Evolutionary conservation across 257 asterid genomes (phyloP).

Genomic region (Hygrophila difformis): DNA sequence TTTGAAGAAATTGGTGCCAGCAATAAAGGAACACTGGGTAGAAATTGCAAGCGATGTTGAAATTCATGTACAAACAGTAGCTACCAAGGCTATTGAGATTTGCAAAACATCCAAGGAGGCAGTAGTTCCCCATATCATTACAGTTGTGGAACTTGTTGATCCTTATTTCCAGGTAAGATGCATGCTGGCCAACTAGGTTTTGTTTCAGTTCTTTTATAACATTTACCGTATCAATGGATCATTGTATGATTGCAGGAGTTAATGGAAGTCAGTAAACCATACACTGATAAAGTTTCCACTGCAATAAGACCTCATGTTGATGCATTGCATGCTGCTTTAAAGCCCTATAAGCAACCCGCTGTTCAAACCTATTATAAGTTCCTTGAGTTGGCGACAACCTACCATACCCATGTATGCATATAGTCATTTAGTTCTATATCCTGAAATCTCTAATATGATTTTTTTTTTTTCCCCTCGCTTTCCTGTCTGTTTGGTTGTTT

Average conservation of each 20-base stretch:
- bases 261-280: slow-evolving; percentile 54
- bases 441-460: not conserved
- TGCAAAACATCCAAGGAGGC: slow-evolving; percentile 38
- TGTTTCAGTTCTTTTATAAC: no score
- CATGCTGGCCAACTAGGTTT: not conserved
- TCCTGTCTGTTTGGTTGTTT: slow-evolving; percentile 6
- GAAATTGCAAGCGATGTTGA: slow-evolving; percentile 32
- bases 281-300: slow-evolving; percentile 53
- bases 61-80: slow-evolving; percentile 41
- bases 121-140: slow-evolving; percentile 37
- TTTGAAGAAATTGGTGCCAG: slow-evolving; percentile 58
- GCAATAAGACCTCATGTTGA: slow-evolving; percentile 58
- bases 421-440: not conserved
- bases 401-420: slow-evolving; percentile 50
- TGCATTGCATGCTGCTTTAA: slow-evolving; percentile 27
- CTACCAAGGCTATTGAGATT: slow-evolving; percentile 33
- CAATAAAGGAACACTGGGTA: slow-evolving; percentile 50
- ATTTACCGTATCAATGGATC: slow-evolving; percentile 1
- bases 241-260: slow-evolving; percentile 37
- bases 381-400: slow-evolving; percentile 51
- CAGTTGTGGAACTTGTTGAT: slow-evolving; percentile 43
- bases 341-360: slow-evolving; percentile 45
- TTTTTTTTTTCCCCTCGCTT: no score
- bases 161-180: slow-evolving; percentile 63
- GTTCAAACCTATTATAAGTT: slow-evolving; percentile 48